phyloP scores from a whole-genome alignment of 2,329 filamentous ascomycete species.

The Verticillium nubilum region DNA sequence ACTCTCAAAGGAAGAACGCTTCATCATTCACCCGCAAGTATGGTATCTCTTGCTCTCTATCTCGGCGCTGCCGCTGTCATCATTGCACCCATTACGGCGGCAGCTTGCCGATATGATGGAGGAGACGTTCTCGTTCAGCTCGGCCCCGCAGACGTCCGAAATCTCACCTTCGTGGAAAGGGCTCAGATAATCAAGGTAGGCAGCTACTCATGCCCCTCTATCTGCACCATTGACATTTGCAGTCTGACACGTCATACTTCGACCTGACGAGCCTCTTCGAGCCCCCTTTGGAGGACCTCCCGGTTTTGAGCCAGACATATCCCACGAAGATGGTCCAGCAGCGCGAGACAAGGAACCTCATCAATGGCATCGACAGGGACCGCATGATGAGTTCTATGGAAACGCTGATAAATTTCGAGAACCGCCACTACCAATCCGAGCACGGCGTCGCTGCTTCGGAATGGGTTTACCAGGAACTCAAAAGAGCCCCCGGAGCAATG shows the following conservation, averaged over 20 bases:
- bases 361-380: background rate
- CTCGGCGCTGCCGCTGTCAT: background rate
- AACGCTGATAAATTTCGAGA: conserved; percentile 17
- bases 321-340: background rate
- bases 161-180: background rate
- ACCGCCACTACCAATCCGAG: conserved; percentile 34
- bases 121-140: background rate
- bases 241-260: background rate
- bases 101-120: background rate
- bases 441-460: conserved; percentile 33
- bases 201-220: background rate
- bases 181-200: background rate
- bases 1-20: too few relatives aligned
- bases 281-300: background rate
- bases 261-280: background rate
- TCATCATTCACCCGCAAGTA: too few relatives aligned
- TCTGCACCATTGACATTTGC: background rate
- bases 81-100: background rate
- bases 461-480: conserved; percentile 36
- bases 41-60: too few relatives aligned
- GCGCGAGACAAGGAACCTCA: background rate
- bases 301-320: background rate
- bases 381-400: background rate
- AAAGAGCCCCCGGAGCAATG: conserved; percentile 30
- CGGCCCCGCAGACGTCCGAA: background rate